Conservation (phyloP, 148 eudicot species). For the Polygonum aviculare region DNA sequence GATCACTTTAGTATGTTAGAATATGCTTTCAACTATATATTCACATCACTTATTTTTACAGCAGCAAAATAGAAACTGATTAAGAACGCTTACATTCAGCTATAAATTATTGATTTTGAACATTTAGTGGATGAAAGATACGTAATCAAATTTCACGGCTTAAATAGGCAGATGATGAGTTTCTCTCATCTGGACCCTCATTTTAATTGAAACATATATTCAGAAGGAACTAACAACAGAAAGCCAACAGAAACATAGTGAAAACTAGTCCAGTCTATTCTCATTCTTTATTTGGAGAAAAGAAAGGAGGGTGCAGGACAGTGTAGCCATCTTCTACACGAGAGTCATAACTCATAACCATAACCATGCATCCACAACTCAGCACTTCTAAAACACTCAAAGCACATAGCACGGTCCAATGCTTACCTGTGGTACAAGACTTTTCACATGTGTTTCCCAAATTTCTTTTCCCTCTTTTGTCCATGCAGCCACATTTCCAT, state of each 20-base stretch:
- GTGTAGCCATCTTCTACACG: not conserved
- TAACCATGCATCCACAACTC: not conserved
- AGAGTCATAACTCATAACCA: not conserved
- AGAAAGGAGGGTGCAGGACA: not conserved
- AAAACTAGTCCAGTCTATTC: not conserved
- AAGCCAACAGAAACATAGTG: not conserved
- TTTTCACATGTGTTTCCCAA: conserved; percentile 92
- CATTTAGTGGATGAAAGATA: not conserved
- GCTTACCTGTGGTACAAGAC: conserved; percentile 82
- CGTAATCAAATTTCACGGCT: not conserved
- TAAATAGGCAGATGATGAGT: not conserved
- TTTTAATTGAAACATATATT: not conserved
- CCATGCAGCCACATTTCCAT: conserved; percentile 99
- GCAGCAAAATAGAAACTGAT: not conserved
- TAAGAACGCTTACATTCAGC: not conserved
- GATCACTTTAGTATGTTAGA: not conserved
- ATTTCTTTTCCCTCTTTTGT: conserved; percentile 90
- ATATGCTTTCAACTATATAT: not conserved
- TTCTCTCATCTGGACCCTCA: not conserved
- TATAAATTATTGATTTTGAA: not conserved
- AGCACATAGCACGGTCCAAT: not conserved
- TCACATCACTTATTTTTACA: not conserved
- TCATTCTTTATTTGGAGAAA: not conserved
- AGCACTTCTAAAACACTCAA: not conserved
- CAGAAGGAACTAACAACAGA: not conserved